Evolutionary conservation across 176 grass and related monocot species (phyloP).

Genomic region (Juncus effusus): DNA sequence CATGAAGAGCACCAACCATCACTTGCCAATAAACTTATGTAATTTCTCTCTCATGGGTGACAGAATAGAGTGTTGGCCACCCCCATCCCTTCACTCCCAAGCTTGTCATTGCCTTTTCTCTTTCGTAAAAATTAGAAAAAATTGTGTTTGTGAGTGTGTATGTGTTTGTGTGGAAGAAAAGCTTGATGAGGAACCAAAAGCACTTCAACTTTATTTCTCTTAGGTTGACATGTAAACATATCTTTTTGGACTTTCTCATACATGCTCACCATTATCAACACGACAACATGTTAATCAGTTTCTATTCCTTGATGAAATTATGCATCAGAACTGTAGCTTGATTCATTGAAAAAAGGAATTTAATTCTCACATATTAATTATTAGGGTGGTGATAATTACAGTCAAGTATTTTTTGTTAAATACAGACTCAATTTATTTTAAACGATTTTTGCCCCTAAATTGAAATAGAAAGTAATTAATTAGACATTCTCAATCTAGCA

Average conservation of each 20-base stretch:
- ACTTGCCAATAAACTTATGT: conserved; percentile 53
- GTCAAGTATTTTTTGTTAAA: too few species aligned
- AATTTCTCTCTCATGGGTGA: conserved; percentile 42
- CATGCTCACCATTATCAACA: conserved; percentile 29
- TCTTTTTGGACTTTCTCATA: conserved; percentile 43
- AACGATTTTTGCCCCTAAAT: too few species aligned
- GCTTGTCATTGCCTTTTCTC: conserved; percentile 81
- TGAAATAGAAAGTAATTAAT: too few species aligned
- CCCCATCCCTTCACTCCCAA: conserved; percentile 94
- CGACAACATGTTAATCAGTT: conserved; percentile 22
- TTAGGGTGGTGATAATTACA: too few species aligned
- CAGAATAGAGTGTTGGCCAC: conserved; percentile 68
- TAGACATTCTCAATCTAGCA: too few species aligned
- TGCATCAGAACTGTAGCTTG: background rate
- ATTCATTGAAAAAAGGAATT: too few species aligned
- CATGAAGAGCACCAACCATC: conserved; percentile 67
- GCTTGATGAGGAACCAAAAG: conserved; percentile 27
- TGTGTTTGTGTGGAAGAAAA: conserved; percentile 38
- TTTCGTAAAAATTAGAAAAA: conserved; percentile 34
- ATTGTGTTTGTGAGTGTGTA: conserved; percentile 25
- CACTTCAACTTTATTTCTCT: conserved; percentile 48
- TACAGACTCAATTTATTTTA: too few species aligned
- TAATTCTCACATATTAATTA: too few species aligned
- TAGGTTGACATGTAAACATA: conserved; percentile 71
- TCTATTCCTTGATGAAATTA: conserved; percentile 12